These are phyloP conservation scores for Aspergillus avenaceus DNA, from an alignment of 495 filamentous ascomycete species.

Conservation along the genomic window DNA sequence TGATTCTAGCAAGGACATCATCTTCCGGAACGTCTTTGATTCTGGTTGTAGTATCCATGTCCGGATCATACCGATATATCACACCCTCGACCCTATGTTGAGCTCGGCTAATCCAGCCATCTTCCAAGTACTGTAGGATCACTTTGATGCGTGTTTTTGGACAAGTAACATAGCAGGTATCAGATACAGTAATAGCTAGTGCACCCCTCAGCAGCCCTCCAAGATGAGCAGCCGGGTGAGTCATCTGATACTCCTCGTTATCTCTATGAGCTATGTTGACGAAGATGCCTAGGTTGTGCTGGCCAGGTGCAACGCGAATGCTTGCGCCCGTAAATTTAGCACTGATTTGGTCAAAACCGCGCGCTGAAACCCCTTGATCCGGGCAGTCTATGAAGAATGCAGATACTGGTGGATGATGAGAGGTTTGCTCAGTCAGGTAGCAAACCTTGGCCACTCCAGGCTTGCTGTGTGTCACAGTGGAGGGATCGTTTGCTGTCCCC, in stretches of 20 bases:
- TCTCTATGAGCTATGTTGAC: conserved; percentile 75
- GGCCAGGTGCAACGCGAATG: conserved; percentile 83
- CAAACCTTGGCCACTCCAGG: conserved; percentile 69
- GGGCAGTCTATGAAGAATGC: conserved; percentile 94
- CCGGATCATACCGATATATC: conserved; percentile 80
- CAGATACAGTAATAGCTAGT: conserved; percentile 80
- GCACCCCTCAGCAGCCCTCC: conserved; percentile 82
- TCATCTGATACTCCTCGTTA: conserved; percentile 90
- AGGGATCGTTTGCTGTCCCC: conserved; percentile 32
- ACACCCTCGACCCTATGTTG: conserved; percentile 91
- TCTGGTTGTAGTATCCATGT: conserved; percentile 68
- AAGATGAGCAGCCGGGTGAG: conserved; percentile 88
- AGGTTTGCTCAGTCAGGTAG: conserved; percentile 97
- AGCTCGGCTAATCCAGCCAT: conserved; percentile 88
- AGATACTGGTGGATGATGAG: conserved; percentile 95
- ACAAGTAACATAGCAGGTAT: conserved; percentile 82
- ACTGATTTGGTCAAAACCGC: conserved; percentile 91
- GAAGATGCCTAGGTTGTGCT: conserved; percentile 94
- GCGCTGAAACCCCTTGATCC: conserved; percentile 81
- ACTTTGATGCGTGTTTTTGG: conserved; percentile 82
- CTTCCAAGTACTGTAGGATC: conserved; percentile 88
- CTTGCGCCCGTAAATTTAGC: conserved; percentile 98
- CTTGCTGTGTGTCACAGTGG: conserved; percentile 28
- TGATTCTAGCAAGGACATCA: conserved; percentile 77
- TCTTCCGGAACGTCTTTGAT: conserved; percentile 82